Conservation (phyloP, 225 moss, liverwort and hornwort genomes). For the Ulota crispa region DNA sequence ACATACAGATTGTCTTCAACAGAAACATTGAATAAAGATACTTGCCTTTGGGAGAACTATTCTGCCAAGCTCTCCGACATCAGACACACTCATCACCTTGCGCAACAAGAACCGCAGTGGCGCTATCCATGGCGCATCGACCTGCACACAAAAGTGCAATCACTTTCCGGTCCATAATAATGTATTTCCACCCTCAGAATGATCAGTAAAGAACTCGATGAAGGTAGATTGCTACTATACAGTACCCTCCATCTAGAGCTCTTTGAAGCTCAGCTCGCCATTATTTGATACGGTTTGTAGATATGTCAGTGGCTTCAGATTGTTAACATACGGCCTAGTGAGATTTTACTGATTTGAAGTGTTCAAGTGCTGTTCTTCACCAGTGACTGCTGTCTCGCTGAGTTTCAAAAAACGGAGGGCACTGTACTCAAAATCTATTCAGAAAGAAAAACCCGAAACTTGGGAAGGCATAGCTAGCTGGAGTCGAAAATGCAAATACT, state of each 20-base stretch:
- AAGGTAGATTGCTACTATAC: too few species aligned
- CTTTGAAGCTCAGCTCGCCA: too few species aligned
- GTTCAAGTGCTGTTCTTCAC: too few species aligned
- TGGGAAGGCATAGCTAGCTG: not conserved
- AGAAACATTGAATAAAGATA: not conserved
- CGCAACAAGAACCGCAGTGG: slow-evolving; percentile 49
- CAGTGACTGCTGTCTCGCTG: too few species aligned
- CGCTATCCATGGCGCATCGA: slow-evolving; percentile 24
- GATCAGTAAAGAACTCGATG: too few species aligned
- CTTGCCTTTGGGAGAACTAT: slow-evolving; percentile 72
- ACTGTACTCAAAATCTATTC: not conserved
- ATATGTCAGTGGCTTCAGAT: too few species aligned
- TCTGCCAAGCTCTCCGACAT: slow-evolving; percentile 71
- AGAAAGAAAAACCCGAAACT: not conserved
- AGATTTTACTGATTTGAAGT: too few species aligned
- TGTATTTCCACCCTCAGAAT: not conserved
- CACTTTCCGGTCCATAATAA: not conserved
- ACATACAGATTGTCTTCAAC: not conserved
- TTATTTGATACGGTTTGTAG: too few species aligned
- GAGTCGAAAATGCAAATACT: not conserved
- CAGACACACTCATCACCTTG: slow-evolving; percentile 62
- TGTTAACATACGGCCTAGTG: too few species aligned
- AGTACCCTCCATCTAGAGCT: too few species aligned
- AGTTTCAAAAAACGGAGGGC: too few species aligned
- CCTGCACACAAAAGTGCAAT: not conserved